phyloP scores from a whole-genome alignment of 805 yeast species.

The Myxozyma udenii region DNA sequence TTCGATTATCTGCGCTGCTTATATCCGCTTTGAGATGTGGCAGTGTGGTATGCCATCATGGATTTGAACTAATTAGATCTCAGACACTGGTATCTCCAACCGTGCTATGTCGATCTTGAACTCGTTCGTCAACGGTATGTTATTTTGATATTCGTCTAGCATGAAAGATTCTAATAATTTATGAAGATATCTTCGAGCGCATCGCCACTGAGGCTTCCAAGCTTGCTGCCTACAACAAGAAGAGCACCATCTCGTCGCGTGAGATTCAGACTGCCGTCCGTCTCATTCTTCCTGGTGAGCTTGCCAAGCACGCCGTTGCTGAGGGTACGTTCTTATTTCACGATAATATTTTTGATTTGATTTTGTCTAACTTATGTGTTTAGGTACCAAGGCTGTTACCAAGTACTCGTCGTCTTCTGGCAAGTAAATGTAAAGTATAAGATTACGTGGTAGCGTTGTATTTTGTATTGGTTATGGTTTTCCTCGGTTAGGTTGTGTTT shows the following conservation, averaged over 20 bases:
- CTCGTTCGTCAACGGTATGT: constrained; percentile 81
- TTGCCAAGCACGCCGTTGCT: constrained; percentile 97
- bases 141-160: neutral
- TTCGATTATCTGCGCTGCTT: too few species aligned
- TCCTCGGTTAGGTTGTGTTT: neutral
- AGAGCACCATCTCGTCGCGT: constrained; percentile 95
- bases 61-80: too few species aligned
- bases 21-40: constrained; percentile 3
- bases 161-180: neutral
- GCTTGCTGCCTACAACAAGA: constrained; percentile 98
- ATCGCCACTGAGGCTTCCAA: constrained; percentile 97
- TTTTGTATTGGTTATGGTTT: constrained; percentile 1
- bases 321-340: constrained; percentile 63
- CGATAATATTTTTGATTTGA: neutral
- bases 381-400: constrained; percentile 31
- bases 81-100: constrained; percentile 93
- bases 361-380: neutral
- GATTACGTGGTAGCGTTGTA: neutral
- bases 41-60: constrained; percentile 5
- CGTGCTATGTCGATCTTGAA: constrained; percentile 98
- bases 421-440: constrained; percentile 6
- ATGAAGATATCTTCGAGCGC: constrained; percentile 80
- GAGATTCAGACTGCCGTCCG: constrained; percentile 98
- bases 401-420: constrained; percentile 30
- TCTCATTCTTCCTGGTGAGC: constrained; percentile 96